Conservation (phyloP, 768 basidiomycete species). For the Mycena alexandri region DNA sequence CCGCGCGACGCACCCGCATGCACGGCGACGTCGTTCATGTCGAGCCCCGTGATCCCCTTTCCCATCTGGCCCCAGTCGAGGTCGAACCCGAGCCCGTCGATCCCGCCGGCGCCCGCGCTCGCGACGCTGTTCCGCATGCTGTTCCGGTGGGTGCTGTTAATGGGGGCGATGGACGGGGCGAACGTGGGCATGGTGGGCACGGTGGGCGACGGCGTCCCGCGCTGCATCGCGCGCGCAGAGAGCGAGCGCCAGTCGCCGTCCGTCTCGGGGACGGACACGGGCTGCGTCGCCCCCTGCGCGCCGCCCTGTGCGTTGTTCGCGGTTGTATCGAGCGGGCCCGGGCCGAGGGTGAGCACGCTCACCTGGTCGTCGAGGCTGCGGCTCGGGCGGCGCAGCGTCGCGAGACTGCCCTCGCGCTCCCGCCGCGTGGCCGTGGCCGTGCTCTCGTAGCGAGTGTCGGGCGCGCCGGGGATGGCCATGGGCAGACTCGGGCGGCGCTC, state of each 20-base stretch:
- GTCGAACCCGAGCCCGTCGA: slow-evolving; percentile 55
- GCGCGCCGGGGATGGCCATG: slow-evolving; percentile 65
- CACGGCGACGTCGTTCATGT: slow-evolving; percentile 45
- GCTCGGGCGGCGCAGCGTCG: slow-evolving; percentile 72
- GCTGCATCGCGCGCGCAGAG: slow-evolving; percentile 52
- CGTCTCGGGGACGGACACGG: slow-evolving; percentile 58
- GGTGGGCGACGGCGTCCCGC: slow-evolving; percentile 13
- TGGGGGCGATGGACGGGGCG: slow-evolving; percentile 26
- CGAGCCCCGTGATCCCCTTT: slow-evolving; percentile 47
- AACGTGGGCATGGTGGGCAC: slow-evolving; percentile 21
- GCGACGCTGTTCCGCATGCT: neutral
- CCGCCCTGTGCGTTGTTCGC: neutral
- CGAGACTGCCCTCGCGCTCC: slow-evolving; percentile 65
- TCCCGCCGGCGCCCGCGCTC: slow-evolving; percentile 41
- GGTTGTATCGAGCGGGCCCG: slow-evolving; percentile 6
- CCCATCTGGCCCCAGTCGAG: slow-evolving; percentile 53
- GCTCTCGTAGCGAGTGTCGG: slow-evolving; percentile 13
- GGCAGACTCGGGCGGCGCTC: slow-evolving; percentile 69
- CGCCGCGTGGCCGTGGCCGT: too few relatives aligned
- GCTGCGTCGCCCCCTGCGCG: neutral
- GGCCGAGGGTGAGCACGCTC: slow-evolving; percentile 38
- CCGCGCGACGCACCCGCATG: slow-evolving; percentile 39
- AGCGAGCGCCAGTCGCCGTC: slow-evolving; percentile 69
- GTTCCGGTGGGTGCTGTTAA: slow-evolving; percentile 13
- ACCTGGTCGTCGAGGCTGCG: slow-evolving; percentile 68